Percentiles rank a stretch among this genome's conserved stretches.
These are phyloP conservation scores for Acanthamoeba healyi DNA, from an alignment of 208 protist genomes.

Conservation along the genomic window DNA sequence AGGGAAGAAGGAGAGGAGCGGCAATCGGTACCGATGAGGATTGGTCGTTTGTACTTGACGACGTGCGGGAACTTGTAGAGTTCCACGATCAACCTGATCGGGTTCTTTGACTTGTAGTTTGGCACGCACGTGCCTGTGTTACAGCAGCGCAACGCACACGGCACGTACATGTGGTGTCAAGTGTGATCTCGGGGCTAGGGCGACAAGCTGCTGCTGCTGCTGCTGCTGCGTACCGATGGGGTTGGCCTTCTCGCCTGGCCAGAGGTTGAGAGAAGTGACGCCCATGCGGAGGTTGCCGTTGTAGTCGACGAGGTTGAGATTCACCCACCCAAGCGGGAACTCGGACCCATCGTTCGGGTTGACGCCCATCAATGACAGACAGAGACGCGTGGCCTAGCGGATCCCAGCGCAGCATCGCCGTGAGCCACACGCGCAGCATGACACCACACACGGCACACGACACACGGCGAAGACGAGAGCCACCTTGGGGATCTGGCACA, in stretches of 20 bases:
- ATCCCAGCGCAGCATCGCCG: too few species aligned
- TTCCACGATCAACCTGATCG: neutral
- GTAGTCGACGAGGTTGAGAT: slow-evolving; percentile 63
- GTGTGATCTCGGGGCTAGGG: too few species aligned
- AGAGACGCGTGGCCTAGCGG: neutral
- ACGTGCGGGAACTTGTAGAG: neutral
- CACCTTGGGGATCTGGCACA: slow-evolving; percentile 27
- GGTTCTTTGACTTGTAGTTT: slow-evolving; percentile 54
- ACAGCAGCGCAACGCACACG: too few species aligned
- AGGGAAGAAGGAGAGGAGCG: too few species aligned
- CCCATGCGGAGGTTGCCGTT: slow-evolving; percentile 53
- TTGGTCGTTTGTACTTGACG: neutral
- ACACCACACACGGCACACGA: too few species aligned
- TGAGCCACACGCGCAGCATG: too few species aligned
- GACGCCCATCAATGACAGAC: neutral
- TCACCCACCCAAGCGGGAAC: slow-evolving; percentile 33
- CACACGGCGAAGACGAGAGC: neutral
- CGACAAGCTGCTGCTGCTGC: too few species aligned
- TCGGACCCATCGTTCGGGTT: neutral
- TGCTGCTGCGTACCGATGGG: slow-evolving; percentile 80
- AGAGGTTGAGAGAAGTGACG: slow-evolving; percentile 20
- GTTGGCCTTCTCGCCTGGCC: slow-evolving; percentile 82
- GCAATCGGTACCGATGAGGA: neutral
- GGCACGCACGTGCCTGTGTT: slow-evolving; percentile 4
- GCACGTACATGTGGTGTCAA: too few species aligned